Conservation (phyloP, 805 yeast species). For the Kodamaea fukazawae region DNA sequence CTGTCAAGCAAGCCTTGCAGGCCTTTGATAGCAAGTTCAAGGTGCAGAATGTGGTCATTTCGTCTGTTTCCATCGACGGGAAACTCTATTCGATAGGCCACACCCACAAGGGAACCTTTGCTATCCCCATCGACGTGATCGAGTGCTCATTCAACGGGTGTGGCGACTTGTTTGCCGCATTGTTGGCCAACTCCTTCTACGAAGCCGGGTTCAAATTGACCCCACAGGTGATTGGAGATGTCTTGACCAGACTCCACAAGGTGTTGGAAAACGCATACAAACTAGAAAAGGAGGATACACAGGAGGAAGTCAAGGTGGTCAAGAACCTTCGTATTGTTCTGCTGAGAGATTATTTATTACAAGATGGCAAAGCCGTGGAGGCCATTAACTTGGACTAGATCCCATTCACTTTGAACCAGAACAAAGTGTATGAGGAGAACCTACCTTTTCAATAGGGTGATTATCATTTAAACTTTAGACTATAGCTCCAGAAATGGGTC, state of each 20-base stretch:
- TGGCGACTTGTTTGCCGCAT: constrained; percentile 69
- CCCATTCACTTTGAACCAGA: too few species aligned
- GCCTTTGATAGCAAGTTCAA: constrained; percentile 43
- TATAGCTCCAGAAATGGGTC: too few species aligned
- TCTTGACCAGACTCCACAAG: constrained; percentile 24
- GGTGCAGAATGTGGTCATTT: constrained; percentile 54
- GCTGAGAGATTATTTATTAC: constrained; percentile 30
- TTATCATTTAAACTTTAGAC: too few species aligned
- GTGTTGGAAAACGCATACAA: constrained; percentile 30
- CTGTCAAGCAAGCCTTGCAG: constrained; percentile 38
- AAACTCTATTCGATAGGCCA: constrained; percentile 43
- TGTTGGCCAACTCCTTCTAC: constrained; percentile 51
- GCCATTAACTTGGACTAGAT: constrained; percentile 1
- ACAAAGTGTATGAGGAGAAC: too few species aligned
- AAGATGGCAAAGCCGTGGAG: constrained; percentile 12
- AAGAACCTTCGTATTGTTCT: constrained; percentile 35
- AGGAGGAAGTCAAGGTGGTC: constrained; percentile 21
- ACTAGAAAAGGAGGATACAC: constrained; percentile 15
- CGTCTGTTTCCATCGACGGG: constrained; percentile 48
- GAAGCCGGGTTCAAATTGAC: constrained; percentile 15
- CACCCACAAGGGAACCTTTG: constrained; percentile 19
- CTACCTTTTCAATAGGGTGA: too few species aligned
- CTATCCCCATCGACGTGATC: constrained; percentile 45
- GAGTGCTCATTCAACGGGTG: constrained; percentile 68
- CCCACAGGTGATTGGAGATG: constrained; percentile 25